phyloP scores from a whole-genome alignment of 768 basidiomycete genomes.

The Boletus vermiculosoides region DNA sequence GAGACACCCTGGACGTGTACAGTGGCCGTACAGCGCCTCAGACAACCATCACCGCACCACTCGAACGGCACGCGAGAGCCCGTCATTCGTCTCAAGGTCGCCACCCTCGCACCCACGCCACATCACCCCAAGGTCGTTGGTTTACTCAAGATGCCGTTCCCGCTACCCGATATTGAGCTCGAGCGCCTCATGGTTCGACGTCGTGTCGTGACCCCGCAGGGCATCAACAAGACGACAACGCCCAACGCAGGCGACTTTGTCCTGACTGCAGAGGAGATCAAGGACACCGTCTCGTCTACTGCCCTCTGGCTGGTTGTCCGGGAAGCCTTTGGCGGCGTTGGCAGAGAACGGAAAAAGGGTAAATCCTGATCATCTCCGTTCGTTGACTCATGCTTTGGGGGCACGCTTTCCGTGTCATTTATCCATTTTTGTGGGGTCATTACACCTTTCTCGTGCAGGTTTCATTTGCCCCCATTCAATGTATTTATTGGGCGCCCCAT shows the following conservation, averaged over 20 bases:
- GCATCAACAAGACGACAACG: slow-evolving; percentile 25
- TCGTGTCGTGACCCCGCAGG: slow-evolving; percentile 39
- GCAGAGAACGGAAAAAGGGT: slow-evolving; percentile 74
- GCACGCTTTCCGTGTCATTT: slow-evolving; percentile 9
- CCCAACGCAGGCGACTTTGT: slow-evolving; percentile 39
- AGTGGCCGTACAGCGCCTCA: slow-evolving; percentile 58
- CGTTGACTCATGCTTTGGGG: not conserved
- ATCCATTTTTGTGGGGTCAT: slow-evolving; percentile 17
- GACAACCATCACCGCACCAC: slow-evolving; percentile 10
- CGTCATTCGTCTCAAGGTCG: slow-evolving; percentile 59
- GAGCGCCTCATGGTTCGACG: slow-evolving; percentile 54
- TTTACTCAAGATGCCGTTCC: slow-evolving; percentile 88
- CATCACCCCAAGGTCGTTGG: slow-evolving; percentile 96
- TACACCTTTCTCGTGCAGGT: slow-evolving; percentile 2
- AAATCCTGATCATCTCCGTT: slow-evolving; percentile 45
- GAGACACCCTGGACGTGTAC: slow-evolving; percentile 96
- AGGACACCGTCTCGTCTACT: slow-evolving; percentile 86
- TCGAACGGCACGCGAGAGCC: slow-evolving; percentile 9
- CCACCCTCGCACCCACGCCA: slow-evolving; percentile 85
- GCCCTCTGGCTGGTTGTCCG: slow-evolving; percentile 90
- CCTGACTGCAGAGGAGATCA: slow-evolving; percentile 88
- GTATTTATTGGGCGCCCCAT: slow-evolving; percentile 18
- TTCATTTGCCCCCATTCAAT: slow-evolving; percentile 11
- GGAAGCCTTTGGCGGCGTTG: slow-evolving; percentile 90
- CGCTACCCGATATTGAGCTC: slow-evolving; percentile 79